Evolutionary conservation across 208 protist species (phyloP).

Genomic region (Wallacemonas sp.): DNA sequence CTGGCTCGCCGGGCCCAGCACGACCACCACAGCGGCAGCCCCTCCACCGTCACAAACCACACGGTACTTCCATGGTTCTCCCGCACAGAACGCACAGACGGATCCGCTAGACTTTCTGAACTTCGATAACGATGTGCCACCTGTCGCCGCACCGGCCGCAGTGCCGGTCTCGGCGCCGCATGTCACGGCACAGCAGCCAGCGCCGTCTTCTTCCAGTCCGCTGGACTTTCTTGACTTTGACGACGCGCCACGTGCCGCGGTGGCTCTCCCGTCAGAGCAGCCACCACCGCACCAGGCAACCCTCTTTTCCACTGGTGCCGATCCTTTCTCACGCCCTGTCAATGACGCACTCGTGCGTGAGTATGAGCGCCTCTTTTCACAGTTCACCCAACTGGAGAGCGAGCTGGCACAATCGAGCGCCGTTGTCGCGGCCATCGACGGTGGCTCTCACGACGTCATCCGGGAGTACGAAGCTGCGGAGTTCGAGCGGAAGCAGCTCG

Average conservation of each 20-base stretch:
- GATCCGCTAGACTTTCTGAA: conserved; percentile 37
- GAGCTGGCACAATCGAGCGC: background rate
- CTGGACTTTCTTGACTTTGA: conserved; percentile 18
- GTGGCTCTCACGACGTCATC: conserved; percentile 29
- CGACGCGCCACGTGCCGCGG: background rate
- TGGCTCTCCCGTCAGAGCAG: background rate
- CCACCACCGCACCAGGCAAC: no score
- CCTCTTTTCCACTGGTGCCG: background rate
- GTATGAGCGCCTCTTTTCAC: background rate
- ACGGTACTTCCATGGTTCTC: background rate
- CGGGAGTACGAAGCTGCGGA: conserved; percentile 24
- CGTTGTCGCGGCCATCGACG: conserved; percentile 18
- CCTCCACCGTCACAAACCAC: background rate
- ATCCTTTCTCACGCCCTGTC: conserved; percentile 1
- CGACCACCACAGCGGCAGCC: background rate
- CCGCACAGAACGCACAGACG: background rate
- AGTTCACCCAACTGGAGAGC: background rate
- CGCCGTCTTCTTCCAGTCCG: background rate
- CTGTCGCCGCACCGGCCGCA: background rate
- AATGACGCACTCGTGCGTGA: background rate
- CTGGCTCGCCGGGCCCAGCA: conserved; percentile 15
- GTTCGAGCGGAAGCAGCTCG: conserved; percentile 15
- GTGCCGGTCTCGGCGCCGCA: background rate
- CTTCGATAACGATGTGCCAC: conserved; percentile 16
- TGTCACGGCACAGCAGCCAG: background rate